These are phyloP conservation scores for Acer yangbiense DNA, from an alignment of 345 rosid species.

Conservation along the genomic window DNA sequence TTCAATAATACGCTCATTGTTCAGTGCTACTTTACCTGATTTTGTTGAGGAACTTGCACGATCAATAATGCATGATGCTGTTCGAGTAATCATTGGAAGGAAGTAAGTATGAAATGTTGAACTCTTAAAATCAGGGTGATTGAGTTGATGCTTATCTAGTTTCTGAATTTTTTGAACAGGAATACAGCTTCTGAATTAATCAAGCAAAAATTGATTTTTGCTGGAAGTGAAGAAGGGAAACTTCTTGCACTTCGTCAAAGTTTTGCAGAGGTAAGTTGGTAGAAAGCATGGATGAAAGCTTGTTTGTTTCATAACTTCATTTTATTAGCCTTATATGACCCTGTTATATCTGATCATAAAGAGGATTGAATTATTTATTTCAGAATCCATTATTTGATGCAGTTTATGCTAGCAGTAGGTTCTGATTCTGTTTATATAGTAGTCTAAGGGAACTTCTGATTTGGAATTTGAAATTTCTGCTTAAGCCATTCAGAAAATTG, in stretches of 20 bases:
- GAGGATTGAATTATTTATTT: too few relatives aligned
- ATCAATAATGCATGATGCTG: conserved; percentile 93
- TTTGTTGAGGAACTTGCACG: conserved; percentile 94
- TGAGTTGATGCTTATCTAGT: background rate
- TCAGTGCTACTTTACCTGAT: conserved; percentile 98
- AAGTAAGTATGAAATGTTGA: conserved; percentile 54
- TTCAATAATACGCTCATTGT: conserved; percentile 73
- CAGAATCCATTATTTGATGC: too few relatives aligned
- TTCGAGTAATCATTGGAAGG: conserved; percentile 87
- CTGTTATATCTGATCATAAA: too few relatives aligned
- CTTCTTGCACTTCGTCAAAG: conserved; percentile 90
- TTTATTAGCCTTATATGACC: too few relatives aligned
- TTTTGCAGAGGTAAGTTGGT: conserved; percentile 74
- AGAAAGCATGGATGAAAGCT: background rate
- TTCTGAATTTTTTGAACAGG: conserved; percentile 46
- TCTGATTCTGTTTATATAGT: too few relatives aligned
- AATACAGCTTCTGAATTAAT: conserved; percentile 83
- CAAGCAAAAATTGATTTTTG: conserved; percentile 83
- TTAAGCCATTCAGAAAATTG: too few relatives aligned
- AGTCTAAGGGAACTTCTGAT: too few relatives aligned
- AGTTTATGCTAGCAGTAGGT: too few relatives aligned
- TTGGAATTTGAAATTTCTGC: too few relatives aligned
- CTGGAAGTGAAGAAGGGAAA: conserved; percentile 96
- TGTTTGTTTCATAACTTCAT: background rate
- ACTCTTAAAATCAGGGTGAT: background rate